Percentiles rank a stretch among this genome's conserved stretches.
These are phyloP conservation scores for Protomyces inundatus DNA, from an alignment of 1,139 yeast genomes.

Conservation along the genomic window DNA sequence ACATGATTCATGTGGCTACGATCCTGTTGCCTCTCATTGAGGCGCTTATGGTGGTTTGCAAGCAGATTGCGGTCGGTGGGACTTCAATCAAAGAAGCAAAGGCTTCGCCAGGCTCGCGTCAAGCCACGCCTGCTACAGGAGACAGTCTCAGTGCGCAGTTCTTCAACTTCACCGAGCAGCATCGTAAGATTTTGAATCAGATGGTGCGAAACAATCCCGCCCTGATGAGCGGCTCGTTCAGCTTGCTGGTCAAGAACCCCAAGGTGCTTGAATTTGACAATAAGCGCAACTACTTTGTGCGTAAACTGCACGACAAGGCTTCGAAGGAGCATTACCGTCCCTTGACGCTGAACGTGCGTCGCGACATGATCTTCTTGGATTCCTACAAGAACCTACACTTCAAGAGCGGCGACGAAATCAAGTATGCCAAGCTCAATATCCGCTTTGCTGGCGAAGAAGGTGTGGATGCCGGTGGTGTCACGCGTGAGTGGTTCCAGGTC, in stretches of 20 bases:
- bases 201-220: slow-evolving; percentile 91
- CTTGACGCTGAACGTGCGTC: slow-evolving; percentile 62
- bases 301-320: slow-evolving; percentile 54
- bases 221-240: slow-evolving; percentile 93
- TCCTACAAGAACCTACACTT: slow-evolving; percentile 80
- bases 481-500: slow-evolving; percentile 97
- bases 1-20: slow-evolving; percentile 66
- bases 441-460: slow-evolving; percentile 91
- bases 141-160: slow-evolving; percentile 77
- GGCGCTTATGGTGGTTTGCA: slow-evolving; percentile 90
- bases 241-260: slow-evolving; percentile 83
- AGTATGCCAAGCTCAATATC: slow-evolving; percentile 67
- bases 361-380: slow-evolving; percentile 89
- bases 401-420: slow-evolving; percentile 70
- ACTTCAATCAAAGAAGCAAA: slow-evolving; percentile 48
- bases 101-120: slow-evolving; percentile 35
- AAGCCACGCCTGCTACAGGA: slow-evolving; percentile 55
- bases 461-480: slow-evolving; percentile 97
- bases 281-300: slow-evolving; percentile 77
- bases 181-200: slow-evolving; percentile 79
- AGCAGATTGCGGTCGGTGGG: slow-evolving; percentile 61
- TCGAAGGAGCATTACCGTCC: slow-evolving; percentile 41
- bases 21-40: slow-evolving; percentile 82
- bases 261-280: slow-evolving; percentile 91
- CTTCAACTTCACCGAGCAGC: slow-evolving; percentile 84